phyloP scores from a whole-genome alignment of 2,329 filamentous ascomycete species.

The Fusarium proliferatum region DNA sequence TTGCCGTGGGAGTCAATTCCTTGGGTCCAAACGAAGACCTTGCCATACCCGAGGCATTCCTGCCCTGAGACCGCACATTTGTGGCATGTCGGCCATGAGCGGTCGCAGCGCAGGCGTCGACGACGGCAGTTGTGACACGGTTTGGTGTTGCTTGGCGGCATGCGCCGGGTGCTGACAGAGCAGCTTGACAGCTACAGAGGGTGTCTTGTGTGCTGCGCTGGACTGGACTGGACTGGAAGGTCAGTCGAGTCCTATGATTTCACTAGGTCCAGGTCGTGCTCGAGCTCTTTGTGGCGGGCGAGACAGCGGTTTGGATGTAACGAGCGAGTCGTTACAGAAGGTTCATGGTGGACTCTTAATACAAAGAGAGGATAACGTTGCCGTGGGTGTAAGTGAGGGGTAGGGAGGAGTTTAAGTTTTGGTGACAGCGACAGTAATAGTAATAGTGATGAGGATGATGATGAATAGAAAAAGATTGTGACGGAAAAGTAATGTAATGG shows the following conservation, averaged over 20 bases:
- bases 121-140: constrained; percentile 72
- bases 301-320: constrained; percentile 35
- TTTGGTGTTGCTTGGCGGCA: constrained; percentile 54
- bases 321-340: constrained; percentile 35
- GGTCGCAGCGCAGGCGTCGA: constrained; percentile 70
- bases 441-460: constrained; percentile 19
- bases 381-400: constrained; percentile 2
- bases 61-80: constrained; percentile 67
- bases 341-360: constrained; percentile 35
- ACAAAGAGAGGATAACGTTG: constrained; percentile 20
- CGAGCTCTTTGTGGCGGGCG: constrained; percentile 32
- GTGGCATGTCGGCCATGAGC: constrained; percentile 67
- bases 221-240: not conserved
- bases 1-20: constrained; percentile 62
- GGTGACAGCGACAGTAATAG: not conserved
- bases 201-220: constrained; percentile 14
- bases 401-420: not conserved
- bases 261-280: constrained; percentile 34
- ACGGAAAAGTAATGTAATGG: constrained; percentile 23
- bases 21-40: constrained; percentile 69
- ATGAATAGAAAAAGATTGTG: constrained; percentile 11
- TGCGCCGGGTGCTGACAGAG: constrained; percentile 46
- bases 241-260: constrained; percentile 18
- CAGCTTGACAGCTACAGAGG: constrained; percentile 33
- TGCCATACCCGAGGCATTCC: constrained; percentile 71